These are phyloP conservation scores for Candida michaelii DNA, from an alignment of 805 yeast species.

Conservation along the genomic window DNA sequence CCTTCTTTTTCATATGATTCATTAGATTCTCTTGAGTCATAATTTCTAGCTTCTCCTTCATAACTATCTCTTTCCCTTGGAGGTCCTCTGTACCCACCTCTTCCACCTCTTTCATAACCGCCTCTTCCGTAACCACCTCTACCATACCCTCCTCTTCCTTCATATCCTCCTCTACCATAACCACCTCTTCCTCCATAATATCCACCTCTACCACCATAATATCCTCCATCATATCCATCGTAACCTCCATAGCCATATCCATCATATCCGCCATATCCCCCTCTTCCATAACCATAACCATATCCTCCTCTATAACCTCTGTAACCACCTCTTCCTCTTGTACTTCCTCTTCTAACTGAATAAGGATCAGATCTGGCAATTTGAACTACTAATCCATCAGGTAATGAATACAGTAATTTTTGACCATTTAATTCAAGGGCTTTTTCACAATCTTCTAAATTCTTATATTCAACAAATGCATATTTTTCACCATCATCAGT, in stretches of 20 bases:
- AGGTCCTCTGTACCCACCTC: conserved; percentile 12
- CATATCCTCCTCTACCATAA: conserved; percentile 17
- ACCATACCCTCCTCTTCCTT: conserved; percentile 19
- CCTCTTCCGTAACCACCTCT: conserved; percentile 13
- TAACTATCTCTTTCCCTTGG: conserved; percentile 12
- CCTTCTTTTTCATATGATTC: conserved; percentile 17
- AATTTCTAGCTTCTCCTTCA: conserved; percentile 8
- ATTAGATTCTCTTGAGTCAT: conserved; percentile 13
- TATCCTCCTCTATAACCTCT: conserved; percentile 20
- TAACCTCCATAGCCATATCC: conserved; percentile 21
- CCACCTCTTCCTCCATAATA: conserved; percentile 19
- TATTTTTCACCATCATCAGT: conserved; percentile 57
- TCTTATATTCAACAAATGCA: conserved; percentile 62
- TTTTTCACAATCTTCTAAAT: conserved; percentile 51
- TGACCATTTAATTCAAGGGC: conserved; percentile 51
- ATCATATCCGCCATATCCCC: conserved; percentile 20
- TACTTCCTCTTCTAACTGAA: conserved; percentile 36
- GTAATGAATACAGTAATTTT: conserved; percentile 40
- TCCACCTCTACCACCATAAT: conserved; percentile 17
- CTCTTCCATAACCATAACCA: conserved; percentile 18
- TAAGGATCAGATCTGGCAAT: conserved; percentile 58
- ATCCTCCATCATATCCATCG: conserved; percentile 19
- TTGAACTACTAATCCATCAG: conserved; percentile 49
- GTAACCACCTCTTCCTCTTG: conserved; percentile 29
- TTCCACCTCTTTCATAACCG: conserved; percentile 19